phyloP scores from a whole-genome alignment of 169 alveolate species.

The Eimeria zaria region DNA sequence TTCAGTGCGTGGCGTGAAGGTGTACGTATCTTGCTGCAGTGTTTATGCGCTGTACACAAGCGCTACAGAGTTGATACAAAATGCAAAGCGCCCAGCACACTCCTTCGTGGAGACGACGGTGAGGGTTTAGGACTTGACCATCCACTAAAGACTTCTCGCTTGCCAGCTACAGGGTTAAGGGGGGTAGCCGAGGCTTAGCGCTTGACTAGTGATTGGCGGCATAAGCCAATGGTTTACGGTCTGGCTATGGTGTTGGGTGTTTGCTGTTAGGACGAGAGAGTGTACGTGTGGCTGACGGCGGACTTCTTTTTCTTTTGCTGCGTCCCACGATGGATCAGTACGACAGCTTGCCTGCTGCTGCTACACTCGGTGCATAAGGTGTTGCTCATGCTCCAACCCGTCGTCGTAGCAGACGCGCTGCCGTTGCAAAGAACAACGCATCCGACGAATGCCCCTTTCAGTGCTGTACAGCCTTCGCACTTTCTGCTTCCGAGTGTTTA shows the following conservation, averaged over 20 bases:
- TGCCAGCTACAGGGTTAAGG: neutral
- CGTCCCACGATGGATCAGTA: slow-evolving; percentile 85
- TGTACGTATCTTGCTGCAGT: slow-evolving; percentile 3
- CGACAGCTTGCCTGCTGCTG: slow-evolving; percentile 51
- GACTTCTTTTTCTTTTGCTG: slow-evolving; percentile 80
- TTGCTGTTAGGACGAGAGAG: slow-evolving; percentile 63
- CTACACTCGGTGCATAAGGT: neutral
- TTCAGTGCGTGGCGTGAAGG: neutral
- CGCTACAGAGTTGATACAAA: slow-evolving; percentile 52
- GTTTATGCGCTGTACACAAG: slow-evolving; percentile 43
- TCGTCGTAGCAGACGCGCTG: neutral
- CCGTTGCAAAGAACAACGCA: neutral
- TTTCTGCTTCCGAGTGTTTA: neutral
- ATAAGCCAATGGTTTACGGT: neutral
- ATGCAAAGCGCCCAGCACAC: slow-evolving; percentile 80
- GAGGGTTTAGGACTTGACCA: neutral
- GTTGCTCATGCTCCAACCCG: neutral
- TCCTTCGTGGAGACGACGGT: slow-evolving; percentile 76
- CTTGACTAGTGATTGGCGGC: neutral
- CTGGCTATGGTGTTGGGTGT: neutral
- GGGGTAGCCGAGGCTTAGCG: neutral
- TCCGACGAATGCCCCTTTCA: neutral
- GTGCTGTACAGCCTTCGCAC: neutral
- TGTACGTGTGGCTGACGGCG: slow-evolving; percentile 81
- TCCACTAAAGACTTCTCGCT: neutral